phyloP scores from a whole-genome alignment of 1,284 basidiomycete genomes.

The Malassezia caprae region DNA sequence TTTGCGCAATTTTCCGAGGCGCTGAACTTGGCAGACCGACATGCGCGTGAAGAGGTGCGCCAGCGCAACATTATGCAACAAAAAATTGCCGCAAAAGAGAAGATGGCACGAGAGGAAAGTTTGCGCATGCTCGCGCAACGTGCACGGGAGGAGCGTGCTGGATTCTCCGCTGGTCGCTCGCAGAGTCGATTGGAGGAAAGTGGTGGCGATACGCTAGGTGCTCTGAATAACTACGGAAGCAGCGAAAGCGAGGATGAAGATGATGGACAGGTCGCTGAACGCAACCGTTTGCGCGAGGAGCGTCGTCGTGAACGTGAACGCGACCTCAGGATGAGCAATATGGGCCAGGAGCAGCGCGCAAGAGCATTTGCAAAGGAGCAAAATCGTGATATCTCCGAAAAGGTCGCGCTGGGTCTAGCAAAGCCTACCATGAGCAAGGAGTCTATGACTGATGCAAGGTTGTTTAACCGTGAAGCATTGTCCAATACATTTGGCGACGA shows the following conservation, averaged over 20 bases:
- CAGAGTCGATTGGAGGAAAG: slow-evolving; percentile 12
- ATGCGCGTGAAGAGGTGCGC: slow-evolving; percentile 93
- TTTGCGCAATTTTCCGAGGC: slow-evolving; percentile 98
- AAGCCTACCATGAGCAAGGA: slow-evolving; percentile 83
- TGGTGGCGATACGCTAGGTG: slow-evolving; percentile 58
- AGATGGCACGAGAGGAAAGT: slow-evolving; percentile 91
- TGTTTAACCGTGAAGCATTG: slow-evolving; percentile 92
- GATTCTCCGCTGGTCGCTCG: slow-evolving; percentile 51
- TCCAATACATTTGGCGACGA: slow-evolving; percentile 72
- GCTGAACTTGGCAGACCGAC: slow-evolving; percentile 88
- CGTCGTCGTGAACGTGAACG: slow-evolving; percentile 87
- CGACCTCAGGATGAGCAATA: slow-evolving; percentile 97
- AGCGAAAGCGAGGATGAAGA: slow-evolving; percentile 53
- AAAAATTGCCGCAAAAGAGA: slow-evolving; percentile 94
- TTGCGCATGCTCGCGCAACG: slow-evolving; percentile 84
- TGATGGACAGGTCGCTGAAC: slow-evolving; percentile 70
- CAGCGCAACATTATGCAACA: slow-evolving; percentile 96
- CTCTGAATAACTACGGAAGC: slow-evolving; percentile 63
- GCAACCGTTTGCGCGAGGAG: slow-evolving; percentile 82
- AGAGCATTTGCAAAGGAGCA: slow-evolving; percentile 75
- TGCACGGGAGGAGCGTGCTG: slow-evolving; percentile 83
- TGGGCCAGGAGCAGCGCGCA: slow-evolving; percentile 92
- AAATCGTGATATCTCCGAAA: slow-evolving; percentile 97
- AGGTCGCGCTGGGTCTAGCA: slow-evolving; percentile 90
- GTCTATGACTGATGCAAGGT: slow-evolving; percentile 84